These are phyloP conservation scores for Neohortaea acidophila DNA, from an alignment of 495 filamentous ascomycete species.

Conservation along the genomic window DNA sequence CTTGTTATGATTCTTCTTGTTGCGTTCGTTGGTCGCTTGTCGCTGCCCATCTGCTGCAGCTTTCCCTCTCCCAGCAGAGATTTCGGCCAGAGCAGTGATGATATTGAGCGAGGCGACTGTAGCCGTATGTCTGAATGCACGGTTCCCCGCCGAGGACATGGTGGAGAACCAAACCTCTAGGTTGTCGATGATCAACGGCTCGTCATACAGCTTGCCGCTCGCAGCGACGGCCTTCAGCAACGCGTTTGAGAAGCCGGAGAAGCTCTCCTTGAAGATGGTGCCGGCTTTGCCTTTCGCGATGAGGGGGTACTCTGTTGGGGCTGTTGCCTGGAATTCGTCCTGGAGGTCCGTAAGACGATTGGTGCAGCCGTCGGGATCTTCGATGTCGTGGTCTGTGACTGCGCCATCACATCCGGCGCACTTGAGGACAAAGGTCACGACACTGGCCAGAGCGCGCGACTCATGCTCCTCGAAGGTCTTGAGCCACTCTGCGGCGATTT, in stretches of 20 bases:
- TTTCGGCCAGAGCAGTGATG: slow-evolving; percentile 49
- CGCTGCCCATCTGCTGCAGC: slow-evolving; percentile 59
- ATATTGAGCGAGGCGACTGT: slow-evolving; percentile 67
- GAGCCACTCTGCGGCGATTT: slow-evolving; percentile 71
- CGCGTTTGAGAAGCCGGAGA: slow-evolving; percentile 63
- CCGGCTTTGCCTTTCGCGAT: slow-evolving; percentile 60
- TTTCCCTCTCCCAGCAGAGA: slow-evolving; percentile 47
- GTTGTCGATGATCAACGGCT: slow-evolving; percentile 64
- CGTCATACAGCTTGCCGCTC: slow-evolving; percentile 57
- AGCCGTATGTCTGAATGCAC: slow-evolving; percentile 86
- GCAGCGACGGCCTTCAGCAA: slow-evolving; percentile 61
- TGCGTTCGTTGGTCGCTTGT: slow-evolving; percentile 66
- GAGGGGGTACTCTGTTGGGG: slow-evolving; percentile 82
- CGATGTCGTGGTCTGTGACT: slow-evolving; percentile 61
- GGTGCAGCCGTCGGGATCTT: slow-evolving; percentile 67
- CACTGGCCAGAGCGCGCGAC: slow-evolving; percentile 52
- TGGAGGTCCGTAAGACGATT: slow-evolving; percentile 60
- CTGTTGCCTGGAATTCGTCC: slow-evolving; percentile 60
- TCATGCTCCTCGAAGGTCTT: slow-evolving; percentile 54
- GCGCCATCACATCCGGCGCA: slow-evolving; percentile 64
- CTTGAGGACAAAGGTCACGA: slow-evolving; percentile 79
- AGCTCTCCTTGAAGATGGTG: slow-evolving; percentile 53
- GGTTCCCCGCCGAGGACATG: slow-evolving; percentile 66
- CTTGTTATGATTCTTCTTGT: slow-evolving; percentile 64
- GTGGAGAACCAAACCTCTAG: slow-evolving; percentile 69